Evolutionary conservation across 805 yeast genomes (phyloP), one percentile per base, ranked within the genome.

Genomic region (Suhomyces vadensis): DNA sequence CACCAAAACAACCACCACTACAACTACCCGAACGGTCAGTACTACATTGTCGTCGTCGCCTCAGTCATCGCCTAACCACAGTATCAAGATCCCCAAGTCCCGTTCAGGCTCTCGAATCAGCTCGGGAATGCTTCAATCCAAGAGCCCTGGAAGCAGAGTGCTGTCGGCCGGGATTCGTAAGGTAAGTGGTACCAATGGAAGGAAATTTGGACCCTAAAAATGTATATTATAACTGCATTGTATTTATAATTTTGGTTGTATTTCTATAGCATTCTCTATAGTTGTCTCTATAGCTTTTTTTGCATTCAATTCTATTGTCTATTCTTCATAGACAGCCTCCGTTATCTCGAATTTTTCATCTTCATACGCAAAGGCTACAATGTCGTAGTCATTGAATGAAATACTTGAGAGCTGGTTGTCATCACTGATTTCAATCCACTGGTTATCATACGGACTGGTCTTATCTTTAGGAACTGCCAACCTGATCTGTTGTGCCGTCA

Each of bases 11-110:
- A 67, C 71, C 10, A 75, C 78, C 2, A 73, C 74, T 3, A 74
- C 79, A 3, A 76, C 78, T 5, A 75, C 81, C 6, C 65, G 78
- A 5, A 75, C 78, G 1, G 74, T 75, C 4, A 75, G 80, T 51
- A 63, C 68, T 1, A 65, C 71, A 2, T 53, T 65, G 42, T 56
- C 64, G 24, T 59, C 65, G 11, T 60, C 71, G 7, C 73, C 72
- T 13, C 57, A 54, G n/a, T 52, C 68, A 5, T 57, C 67, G 4
- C 62, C 63, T 4, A 38, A 49, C 17, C 41, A 48, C n/a, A 29
- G 37, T 14, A 53, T 61, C 29, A 58, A 54, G 47, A 47, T 61
- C 11, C 60, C 66, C 6, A 61, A 61, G 40, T 53, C 64, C 6
- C 46, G 63, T 35, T 55, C 62, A 4, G 38, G 53, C 43, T 26